Base-by-base conservation (phyloP, 345 rosid species). In the Geranium brycei region DNA sequence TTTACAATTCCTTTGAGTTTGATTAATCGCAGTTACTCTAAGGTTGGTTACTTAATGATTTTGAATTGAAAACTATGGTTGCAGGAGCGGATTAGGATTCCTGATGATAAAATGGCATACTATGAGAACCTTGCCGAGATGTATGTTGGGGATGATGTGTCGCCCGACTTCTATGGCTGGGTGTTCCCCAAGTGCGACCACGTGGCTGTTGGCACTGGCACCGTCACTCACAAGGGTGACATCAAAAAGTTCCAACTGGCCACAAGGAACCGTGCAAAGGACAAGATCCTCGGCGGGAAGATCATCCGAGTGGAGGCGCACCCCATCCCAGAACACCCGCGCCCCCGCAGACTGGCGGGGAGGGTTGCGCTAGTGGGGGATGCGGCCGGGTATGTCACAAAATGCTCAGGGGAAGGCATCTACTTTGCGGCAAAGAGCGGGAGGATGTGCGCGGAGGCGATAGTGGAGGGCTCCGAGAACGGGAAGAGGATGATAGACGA, bases 181-280 rank as follows among this genome's bases (percentile, higher is more conserved):
- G 97, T 91, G 31, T 91, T 91, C 84, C 97, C 97, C 30, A 91
- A 91, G 70, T 88, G 86, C n/a, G 97, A 91, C 76, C 97, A 91
- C 7, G 96, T 91, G 32, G 95, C 96, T 7, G 97, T 91, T 4
- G 97, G 97, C 60, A 91, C 97, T 2, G 96, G 96, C 23, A 91
- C 96, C 0, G 96, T 91, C 38, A 87, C 96, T 18, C 95, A 88
- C 85, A 91, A 91, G 72, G 83, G 96, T 4, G 97, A 91, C 70
- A 87, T 91, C 77, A 91, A 91, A 78, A 88, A 87, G 79, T 91
- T 88, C 75, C 97, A 88, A 72, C 75, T 78, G 0, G 95, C 97
- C 0, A 91, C 96, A 0, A 72, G 96, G 32, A 91, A 88, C 82
- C 74, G 96, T 53, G 97, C 96, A 64, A 85, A 78, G 72, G 96